These are phyloP conservation scores for Auricularia cornea DNA, from an alignment of 768 basidiomycete species.

Conservation along the genomic window DNA sequence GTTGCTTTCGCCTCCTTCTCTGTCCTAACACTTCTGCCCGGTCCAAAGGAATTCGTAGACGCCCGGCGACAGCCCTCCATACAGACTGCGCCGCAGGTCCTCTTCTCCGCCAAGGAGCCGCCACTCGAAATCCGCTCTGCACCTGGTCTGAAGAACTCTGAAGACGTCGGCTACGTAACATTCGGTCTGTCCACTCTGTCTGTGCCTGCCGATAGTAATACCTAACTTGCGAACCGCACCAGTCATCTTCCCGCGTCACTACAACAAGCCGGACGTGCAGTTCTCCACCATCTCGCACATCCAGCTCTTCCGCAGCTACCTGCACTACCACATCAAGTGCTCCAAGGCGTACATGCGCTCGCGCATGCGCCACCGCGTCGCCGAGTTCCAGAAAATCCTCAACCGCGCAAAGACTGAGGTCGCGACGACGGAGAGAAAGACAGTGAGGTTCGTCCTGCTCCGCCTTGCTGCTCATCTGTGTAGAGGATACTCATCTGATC, in stretches of 20 bases:
- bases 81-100: conserved; percentile 94
- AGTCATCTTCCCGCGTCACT: conserved; percentile 96
- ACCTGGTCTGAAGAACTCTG: conserved; percentile 67
- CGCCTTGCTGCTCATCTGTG: neutral
- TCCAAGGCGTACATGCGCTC: conserved; percentile 99
- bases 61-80: conserved; percentile 88
- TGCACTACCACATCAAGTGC: conserved; percentile 99
- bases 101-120: conserved; percentile 90
- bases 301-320: conserved; percentile 93
- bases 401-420: conserved; percentile 94
- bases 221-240: neutral
- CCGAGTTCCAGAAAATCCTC: conserved; percentile 92
- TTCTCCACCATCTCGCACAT: conserved; percentile 84
- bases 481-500: neutral
- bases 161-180: conserved; percentile 93
- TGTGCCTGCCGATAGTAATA: neutral
- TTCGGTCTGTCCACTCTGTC: conserved; percentile 39
- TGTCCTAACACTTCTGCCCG: neutral
- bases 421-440: conserved; percentile 76
- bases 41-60: conserved; percentile 94
- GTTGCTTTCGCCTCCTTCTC: neutral
- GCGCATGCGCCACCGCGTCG: conserved; percentile 86
- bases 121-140: conserved; percentile 93
- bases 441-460: conserved; percentile 71
- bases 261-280: conserved; percentile 59